A percentile compares a stretch with the other conserved stretches of the same genome.
Conservation (phyloP, 345 rosid genomes). For the Turritis glabra region DNA sequence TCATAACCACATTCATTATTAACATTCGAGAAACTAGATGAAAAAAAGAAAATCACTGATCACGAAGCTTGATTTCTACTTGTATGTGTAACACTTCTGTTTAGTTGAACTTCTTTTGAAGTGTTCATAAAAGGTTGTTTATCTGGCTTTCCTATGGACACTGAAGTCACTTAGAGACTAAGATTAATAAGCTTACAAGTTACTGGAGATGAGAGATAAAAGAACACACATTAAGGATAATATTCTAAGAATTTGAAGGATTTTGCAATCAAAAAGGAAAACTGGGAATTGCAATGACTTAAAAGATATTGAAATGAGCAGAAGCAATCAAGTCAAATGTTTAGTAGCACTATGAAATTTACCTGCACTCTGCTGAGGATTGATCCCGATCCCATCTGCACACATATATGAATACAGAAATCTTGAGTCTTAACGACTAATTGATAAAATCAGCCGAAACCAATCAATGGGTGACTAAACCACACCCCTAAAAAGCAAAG, state of each 20-base stretch:
- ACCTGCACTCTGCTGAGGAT: slow-evolving; percentile 99
- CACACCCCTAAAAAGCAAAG: background rate
- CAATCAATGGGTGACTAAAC: background rate
- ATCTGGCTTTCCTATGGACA: background rate
- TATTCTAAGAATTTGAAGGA: background rate
- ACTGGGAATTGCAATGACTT: background rate
- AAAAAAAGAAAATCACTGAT: background rate
- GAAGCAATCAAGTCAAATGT: background rate
- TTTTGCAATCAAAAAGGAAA: background rate
- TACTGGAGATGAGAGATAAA: background rate
- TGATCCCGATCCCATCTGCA: slow-evolving; percentile 97
- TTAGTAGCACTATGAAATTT: background rate
- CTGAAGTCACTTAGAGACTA: background rate
- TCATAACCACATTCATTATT: background rate
- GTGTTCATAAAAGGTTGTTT: background rate
- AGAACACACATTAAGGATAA: background rate
- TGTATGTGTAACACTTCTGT: background rate
- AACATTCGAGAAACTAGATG: background rate
- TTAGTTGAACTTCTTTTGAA: background rate
- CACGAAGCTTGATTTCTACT: background rate
- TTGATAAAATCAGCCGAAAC: background rate
- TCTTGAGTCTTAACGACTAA: background rate
- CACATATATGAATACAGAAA: slow-evolving; percentile 10
- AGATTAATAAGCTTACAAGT: background rate
- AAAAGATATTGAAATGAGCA: background rate